These are phyloP conservation scores for Pelagomonas calceolata DNA, from an alignment of 108 stramenopile species.

Conservation along the genomic window DNA sequence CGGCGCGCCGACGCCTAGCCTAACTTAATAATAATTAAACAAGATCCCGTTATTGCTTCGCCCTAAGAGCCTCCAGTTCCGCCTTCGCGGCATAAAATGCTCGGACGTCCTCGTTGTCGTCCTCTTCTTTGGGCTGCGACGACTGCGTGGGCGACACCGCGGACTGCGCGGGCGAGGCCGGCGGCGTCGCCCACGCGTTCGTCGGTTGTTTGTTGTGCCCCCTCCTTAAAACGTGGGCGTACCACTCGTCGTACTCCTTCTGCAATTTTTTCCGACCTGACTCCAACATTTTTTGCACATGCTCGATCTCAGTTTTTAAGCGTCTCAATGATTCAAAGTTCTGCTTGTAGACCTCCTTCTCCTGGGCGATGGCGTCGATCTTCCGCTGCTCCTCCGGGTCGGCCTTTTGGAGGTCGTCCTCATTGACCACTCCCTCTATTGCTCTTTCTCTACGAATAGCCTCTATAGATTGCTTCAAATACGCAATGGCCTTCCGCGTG, in stretches of 20 bases:
- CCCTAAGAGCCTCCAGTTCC: conserved; percentile 20
- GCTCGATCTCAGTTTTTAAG: conserved; percentile 58
- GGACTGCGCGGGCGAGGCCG: no score
- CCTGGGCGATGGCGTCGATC: conserved; percentile 38
- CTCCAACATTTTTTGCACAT: conserved; percentile 49
- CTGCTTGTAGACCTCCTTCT: conserved; percentile 54
- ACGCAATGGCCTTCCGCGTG: conserved; percentile 38
- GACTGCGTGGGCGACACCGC: conserved; percentile 5
- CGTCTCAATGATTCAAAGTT: conserved; percentile 40
- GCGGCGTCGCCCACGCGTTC: neutral
- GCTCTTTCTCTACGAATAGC: conserved; percentile 44
- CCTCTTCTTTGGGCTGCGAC: conserved; percentile 38
- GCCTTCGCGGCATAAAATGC: conserved; percentile 74
- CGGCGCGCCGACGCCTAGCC: no score
- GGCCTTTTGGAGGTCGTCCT: conserved; percentile 9
- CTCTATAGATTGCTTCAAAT: conserved; percentile 58
- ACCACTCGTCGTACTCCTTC: conserved; percentile 62
- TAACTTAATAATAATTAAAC: no score
- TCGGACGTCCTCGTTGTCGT: conserved; percentile 66
- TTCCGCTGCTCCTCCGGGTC: conserved; percentile 29
- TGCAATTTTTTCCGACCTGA: conserved; percentile 48
- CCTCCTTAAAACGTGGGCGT: conserved; percentile 3
- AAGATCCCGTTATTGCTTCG: neutral
- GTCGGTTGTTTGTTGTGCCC: no score
- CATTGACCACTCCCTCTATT: conserved; percentile 26